Percentiles rank a stretch among this genome's conserved stretches.
These are phyloP conservation scores for Marasmius oreades DNA, from an alignment of 1,284 basidiomycete genomes.

Conservation along the genomic window DNA sequence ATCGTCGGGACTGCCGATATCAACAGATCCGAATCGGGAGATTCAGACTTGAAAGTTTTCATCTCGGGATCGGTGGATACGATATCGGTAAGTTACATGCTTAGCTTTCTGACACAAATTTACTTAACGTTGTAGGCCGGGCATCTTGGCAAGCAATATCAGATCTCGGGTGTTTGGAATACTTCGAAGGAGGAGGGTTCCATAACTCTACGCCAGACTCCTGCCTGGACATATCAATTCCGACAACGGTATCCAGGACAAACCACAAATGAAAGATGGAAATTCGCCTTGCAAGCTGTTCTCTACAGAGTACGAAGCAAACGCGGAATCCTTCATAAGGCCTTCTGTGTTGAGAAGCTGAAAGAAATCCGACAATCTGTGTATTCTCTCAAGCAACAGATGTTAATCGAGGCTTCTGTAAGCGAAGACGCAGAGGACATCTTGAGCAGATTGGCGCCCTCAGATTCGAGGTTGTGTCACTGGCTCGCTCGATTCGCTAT, in stretches of 20 bases:
- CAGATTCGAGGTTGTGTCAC: neutral
- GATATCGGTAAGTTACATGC: neutral
- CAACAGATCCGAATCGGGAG: neutral
- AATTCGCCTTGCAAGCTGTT: neutral
- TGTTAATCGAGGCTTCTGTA: neutral
- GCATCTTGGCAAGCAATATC: neutral
- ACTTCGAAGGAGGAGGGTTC: neutral
- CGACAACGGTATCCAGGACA: neutral
- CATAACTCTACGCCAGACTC: slow-evolving; percentile 3
- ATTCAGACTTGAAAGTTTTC: neutral
- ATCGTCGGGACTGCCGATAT: neutral
- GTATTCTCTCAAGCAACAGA: neutral
- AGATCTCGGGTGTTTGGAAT: neutral
- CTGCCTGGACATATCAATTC: slow-evolving; percentile 2
- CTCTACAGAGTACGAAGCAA: neutral
- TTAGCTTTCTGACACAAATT: neutral
- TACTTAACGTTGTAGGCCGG: neutral
- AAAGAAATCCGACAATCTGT: neutral
- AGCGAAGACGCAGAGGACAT: neutral
- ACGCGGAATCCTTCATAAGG: neutral
- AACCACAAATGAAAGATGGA: neutral
- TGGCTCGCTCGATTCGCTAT: neutral
- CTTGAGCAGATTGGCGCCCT: neutral
- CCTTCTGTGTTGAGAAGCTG: neutral
- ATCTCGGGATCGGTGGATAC: neutral